Conservation (phyloP, 306 rosid genomes). For the Cicer chorassanicum region DNA sequence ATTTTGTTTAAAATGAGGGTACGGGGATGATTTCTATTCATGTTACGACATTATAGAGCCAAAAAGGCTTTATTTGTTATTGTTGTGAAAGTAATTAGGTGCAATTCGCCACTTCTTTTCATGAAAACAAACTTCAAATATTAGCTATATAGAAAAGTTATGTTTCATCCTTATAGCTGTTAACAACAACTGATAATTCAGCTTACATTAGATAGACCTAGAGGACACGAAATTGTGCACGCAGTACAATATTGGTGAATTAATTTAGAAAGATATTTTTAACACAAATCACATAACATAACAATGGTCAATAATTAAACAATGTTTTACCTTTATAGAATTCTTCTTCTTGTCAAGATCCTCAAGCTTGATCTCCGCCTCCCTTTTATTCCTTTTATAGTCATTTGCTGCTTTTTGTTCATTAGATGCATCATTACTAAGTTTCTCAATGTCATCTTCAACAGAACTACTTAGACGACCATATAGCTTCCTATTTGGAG, state of each 20-base stretch:
- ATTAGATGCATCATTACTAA: constrained; percentile 48
- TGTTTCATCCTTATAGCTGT: constrained; percentile 1
- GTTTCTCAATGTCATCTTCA: constrained; percentile 60
- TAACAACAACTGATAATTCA: neutral
- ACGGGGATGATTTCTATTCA: neutral
- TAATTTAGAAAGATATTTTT: neutral
- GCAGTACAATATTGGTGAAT: neutral
- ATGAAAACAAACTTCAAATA: neutral
- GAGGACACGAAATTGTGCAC: neutral
- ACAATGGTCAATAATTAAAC: constrained; percentile 13
- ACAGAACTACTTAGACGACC: constrained; percentile 76
- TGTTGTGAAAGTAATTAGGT: constrained; percentile 6
- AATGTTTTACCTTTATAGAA: constrained; percentile 61
- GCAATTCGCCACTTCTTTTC: neutral
- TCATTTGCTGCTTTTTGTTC: constrained; percentile 52
- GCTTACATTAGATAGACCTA: constrained; percentile 15
- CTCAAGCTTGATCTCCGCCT: constrained; percentile 63
- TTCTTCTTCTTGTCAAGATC: constrained; percentile 50
- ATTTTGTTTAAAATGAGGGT: neutral
- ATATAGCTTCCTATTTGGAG: constrained; percentile 52
- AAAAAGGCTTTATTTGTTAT: constrained; percentile 1
- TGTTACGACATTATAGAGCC: neutral
- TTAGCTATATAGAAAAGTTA: neutral
- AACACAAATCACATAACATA: neutral
- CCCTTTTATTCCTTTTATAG: constrained; percentile 60